Percentiles rank a stretch among this genome's conserved stretches.
phyloP scores from a whole-genome alignment of 1,139 yeast genomes.

The Diutina sp. region DNA sequence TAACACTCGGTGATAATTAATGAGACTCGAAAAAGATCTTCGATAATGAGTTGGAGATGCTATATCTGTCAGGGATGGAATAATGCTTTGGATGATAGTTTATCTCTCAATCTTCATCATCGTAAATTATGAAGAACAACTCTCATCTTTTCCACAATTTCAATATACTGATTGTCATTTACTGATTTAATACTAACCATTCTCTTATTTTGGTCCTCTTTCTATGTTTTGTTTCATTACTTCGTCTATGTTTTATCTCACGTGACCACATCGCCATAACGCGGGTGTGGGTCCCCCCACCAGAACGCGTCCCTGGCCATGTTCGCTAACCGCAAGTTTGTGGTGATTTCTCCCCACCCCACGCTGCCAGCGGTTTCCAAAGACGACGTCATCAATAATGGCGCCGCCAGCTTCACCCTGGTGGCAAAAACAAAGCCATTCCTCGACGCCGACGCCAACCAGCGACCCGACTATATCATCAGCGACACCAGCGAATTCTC shows the following conservation, averaged over 20 bases:
- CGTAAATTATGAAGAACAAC: too few species aligned
- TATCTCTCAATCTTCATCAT: too few species aligned
- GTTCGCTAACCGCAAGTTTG: neutral
- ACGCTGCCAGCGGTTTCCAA: neutral
- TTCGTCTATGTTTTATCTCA: neutral
- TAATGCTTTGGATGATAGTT: too few species aligned
- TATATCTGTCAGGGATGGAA: too few species aligned
- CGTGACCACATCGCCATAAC: neutral
- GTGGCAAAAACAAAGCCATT: neutral
- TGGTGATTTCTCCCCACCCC: neutral
- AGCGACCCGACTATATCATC: conserved; percentile 4
- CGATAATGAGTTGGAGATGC: too few species aligned
- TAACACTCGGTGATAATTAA: too few species aligned
- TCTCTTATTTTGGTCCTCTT: too few species aligned
- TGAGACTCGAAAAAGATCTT: too few species aligned
- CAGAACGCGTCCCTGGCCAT: neutral
- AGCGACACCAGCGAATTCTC: conserved; percentile 4
- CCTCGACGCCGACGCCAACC: neutral
- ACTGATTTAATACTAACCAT: too few species aligned
- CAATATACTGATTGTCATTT: too few species aligned
- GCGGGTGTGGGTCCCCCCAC: neutral
- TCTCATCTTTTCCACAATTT: too few species aligned
- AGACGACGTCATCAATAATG: neutral
- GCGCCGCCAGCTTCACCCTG: neutral
- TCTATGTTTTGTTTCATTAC: too few species aligned